Base-by-base conservation (phyloP, 768 basidiomycete species). In the Gloeopeniophorella convolvens region DNA sequence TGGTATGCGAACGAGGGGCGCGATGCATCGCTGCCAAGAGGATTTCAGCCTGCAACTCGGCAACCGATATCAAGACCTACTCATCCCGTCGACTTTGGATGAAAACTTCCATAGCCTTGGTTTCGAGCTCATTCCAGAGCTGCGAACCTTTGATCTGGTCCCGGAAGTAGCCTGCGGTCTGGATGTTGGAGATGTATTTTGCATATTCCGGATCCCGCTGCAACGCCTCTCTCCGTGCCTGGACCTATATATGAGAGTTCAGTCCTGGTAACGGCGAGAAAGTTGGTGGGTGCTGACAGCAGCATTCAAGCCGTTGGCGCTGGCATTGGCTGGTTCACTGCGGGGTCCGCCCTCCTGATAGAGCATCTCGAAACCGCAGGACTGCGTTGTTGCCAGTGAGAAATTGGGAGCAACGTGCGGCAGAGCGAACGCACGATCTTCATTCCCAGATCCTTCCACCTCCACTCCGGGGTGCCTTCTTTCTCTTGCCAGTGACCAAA, bases 331-430 rank as follows among this genome's bases (percentile, higher is more conserved):
- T 10, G 56, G 62, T 33, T 73, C 72, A 49, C 69, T 67, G 34
- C 79, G 78, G 40, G 75, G 70, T 65, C 86, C 84, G 51, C 79
- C 85, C 63, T 92, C 92, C 63, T 88, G 83, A 63, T 88, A 97
- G 33, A 96, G 75, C 76, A 98, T 99, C 70, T 99, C 96, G 55
- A 97, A 97, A 1, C 96, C 96, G 55, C 90, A 90, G 2, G 92
- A 83, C 85, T 94, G 61, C 7, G 37, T 42, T 20, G 24, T 40
- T 4, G 24, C 23, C n/a, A 42, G 11, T 7, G 20, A 33, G 16
- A 41, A 36, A 41, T 11, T 18, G 13, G 36, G 18, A 28, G n/a
- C 21, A 41, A 12, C 28, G 35, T 23, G 20, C 32, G 27, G 6
- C 26, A 37, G 4, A 31, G 23, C 24, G 11, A 11, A 44, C 78